Evolutionary conservation across 2,329 filamentous ascomycete species (phyloP).

Genomic region (Aphanocladium album): DNA sequence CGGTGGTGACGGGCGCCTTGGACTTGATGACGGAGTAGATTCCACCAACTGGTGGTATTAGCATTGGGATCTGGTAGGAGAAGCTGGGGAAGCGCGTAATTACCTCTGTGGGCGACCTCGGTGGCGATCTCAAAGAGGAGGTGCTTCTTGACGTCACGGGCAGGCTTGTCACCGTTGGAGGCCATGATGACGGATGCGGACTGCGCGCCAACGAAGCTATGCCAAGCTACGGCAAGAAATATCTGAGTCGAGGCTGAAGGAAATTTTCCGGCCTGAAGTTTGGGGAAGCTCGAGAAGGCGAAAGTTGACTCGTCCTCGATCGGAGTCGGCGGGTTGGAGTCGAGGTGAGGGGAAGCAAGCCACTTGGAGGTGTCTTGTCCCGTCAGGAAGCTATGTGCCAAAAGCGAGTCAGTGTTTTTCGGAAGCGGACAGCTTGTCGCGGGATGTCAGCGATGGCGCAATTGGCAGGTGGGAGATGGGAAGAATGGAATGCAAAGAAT

Average conservation of each 20-base stretch:
- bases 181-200: slow-evolving; percentile 35
- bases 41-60: slow-evolving; percentile 66
- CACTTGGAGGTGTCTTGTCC: background rate
- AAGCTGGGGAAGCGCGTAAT: background rate
- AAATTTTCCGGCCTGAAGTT: background rate
- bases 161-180: slow-evolving; percentile 39
- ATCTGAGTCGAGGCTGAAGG: background rate
- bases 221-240: background rate
- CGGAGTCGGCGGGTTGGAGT: background rate
- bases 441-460: background rate
- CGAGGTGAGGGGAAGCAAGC: background rate
- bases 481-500: background rate
- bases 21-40: slow-evolving; percentile 99
- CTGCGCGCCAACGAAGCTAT: background rate
- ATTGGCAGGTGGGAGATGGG: background rate
- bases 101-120: slow-evolving; percentile 93
- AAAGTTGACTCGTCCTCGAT: background rate
- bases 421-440: background rate
- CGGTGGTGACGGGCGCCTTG: slow-evolving; percentile 94
- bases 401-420: background rate
- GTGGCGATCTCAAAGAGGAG: slow-evolving; percentile 95
- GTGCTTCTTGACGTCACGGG: slow-evolving; percentile 85
- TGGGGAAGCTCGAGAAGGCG: background rate
- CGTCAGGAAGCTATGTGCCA: background rate
- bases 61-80: background rate